These are phyloP conservation scores for Chrysochromulina parva DNA, from an alignment of 78 protist genomes.

Conservation along the genomic window DNA sequence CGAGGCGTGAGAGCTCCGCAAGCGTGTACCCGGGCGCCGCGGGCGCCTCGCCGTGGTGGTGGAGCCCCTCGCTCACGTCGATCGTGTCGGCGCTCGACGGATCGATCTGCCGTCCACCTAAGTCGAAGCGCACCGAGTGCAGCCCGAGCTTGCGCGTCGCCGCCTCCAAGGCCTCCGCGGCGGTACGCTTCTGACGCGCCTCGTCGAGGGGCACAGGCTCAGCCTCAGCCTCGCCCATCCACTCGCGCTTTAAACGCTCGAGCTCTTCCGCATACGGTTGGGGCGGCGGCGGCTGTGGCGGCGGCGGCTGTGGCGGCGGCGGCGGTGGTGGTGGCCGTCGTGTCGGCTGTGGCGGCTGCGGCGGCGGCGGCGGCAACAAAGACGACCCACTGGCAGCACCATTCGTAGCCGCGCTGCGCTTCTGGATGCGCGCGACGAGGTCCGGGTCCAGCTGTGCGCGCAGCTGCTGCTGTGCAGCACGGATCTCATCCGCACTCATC, in stretches of 20 bases:
- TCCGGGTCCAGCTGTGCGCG: no score
- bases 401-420: no score
- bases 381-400: no score
- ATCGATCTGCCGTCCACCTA: not conserved
- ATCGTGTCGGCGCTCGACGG: not conserved
- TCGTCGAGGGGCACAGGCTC: no score
- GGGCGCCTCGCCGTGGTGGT: slow-evolving; percentile 44
- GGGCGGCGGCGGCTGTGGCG: not conserved
- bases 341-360: no score
- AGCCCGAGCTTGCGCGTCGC: not conserved
- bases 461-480: no score
- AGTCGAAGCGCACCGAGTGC: not conserved
- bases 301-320: no score
- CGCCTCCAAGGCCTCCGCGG: not conserved
- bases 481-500: no score
- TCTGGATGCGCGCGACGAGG: no score
- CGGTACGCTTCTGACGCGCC: not conserved
- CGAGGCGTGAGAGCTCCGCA: not conserved
- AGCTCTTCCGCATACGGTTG: not conserved
- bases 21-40: slow-evolving; percentile 41
- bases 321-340: no score
- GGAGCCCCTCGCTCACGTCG: not conserved
- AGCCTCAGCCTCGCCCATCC: not conserved
- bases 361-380: no score
- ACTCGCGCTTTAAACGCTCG: not conserved